Evolutionary conservation across 257 asterid genomes (phyloP), one percentile per base, ranked within the genome.

Genomic region (Forsythia suspensa): DNA sequence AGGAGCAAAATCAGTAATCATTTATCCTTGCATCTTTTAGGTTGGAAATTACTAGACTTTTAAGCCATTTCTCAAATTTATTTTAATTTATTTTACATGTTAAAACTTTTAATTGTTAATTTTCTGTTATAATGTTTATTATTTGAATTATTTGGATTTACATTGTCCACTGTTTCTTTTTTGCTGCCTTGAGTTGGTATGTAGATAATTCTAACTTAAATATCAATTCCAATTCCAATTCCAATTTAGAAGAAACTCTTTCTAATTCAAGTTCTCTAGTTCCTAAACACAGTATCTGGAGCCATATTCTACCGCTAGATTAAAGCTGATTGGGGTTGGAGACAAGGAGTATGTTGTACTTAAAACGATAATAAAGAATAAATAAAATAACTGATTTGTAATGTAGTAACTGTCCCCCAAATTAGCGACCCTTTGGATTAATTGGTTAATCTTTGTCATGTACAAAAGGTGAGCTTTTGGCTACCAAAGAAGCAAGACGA

Each of bases 401-500:
- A 24, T 8, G 6, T 6, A 61, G 13, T 20, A 5, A 55, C 7
- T 59, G n/a, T 57, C 20, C 0, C 41, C 24, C 39, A 65, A n/a
- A 37, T 46, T 76, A 43, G 43, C 21, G 3, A 44, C 43, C 8
- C 43, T 43, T 61, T 5, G 4, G 24, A 34, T 38, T 66, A 20
- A 55, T 74, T 5, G 16, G 0, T 20, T 73, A 5, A 38, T 59
- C 66, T 34, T 76, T 57, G n/a, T 29, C 72, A 5, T 46, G 46
- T 24, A 29, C 36, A 13, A 79, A 70, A 92, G 98, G 97, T 71
- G 99, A 95, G 84, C 93, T 93, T 78, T 83, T 95, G 86, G 79
- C 93, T 3, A 93, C 96, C 40, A 82, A 88, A 79, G 97, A 88
- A 86, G 91, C 97, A 72, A 88, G 88, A 82, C 84, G 70, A 43